A percentile compares a stretch with the other conserved stretches of the same genome.
Evolutionary conservation across 371 early-diverging fungal species (phyloP).

Genomic region (Rhizopus sp.): DNA sequence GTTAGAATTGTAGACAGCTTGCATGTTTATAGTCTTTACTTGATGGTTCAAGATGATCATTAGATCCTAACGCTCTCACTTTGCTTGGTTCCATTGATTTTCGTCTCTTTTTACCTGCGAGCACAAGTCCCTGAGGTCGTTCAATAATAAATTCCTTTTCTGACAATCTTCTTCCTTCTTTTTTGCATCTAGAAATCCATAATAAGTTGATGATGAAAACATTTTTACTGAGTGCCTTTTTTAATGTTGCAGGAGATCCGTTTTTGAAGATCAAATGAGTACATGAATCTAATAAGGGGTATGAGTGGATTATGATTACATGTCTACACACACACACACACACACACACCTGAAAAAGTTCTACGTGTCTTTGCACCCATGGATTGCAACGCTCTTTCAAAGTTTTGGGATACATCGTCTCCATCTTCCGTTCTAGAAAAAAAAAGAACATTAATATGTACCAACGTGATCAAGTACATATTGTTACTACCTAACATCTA

Average conservation of each 20-base stretch:
- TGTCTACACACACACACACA: background rate
- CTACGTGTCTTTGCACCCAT: conserved; percentile 51
- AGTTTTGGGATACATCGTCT: conserved; percentile 48
- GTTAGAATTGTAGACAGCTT: background rate
- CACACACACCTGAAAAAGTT: conserved; percentile 33
- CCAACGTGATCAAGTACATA: no score
- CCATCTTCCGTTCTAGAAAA: conserved; percentile 49
- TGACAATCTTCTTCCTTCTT: conserved; percentile 32
- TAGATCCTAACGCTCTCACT: conserved; percentile 31
- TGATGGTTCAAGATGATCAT: conserved; percentile 9
- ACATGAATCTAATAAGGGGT: conserved; percentile 31
- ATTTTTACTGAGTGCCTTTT: conserved; percentile 39
- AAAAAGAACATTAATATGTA: background rate
- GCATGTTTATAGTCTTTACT: conserved; percentile 5
- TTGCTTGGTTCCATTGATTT: conserved; percentile 53
- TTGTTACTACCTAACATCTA: conserved; percentile 45
- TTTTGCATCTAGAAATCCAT: conserved; percentile 46
- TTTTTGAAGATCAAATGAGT: conserved; percentile 54
- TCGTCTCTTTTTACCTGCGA: conserved; percentile 33
- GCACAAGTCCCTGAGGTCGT: conserved; percentile 28
- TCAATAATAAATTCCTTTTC: conserved; percentile 43
- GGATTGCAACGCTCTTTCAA: conserved; percentile 43
- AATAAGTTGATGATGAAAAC: conserved; percentile 38
- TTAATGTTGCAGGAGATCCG: conserved; percentile 43
- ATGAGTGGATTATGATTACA: background rate